These are phyloP conservation scores for Xylaria grammica DNA, from an alignment of 495 filamentous ascomycete species.

Conservation along the genomic window DNA sequence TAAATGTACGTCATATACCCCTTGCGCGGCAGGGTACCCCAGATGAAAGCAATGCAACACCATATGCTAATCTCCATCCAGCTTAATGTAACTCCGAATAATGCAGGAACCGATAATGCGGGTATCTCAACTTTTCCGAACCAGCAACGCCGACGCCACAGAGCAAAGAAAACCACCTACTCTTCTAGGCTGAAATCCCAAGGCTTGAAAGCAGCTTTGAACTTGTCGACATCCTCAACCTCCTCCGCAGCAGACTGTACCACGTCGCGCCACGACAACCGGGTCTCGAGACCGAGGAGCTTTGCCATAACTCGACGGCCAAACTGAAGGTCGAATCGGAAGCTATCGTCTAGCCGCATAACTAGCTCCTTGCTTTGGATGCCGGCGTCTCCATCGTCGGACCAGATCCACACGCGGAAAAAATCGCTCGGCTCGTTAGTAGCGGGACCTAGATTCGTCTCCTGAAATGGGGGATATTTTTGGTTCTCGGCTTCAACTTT, in stretches of 20 bases:
- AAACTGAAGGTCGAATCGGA: slow-evolving; percentile 65
- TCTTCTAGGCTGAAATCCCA: slow-evolving; percentile 72
- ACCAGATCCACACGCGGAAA: slow-evolving; percentile 86
- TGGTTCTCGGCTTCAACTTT: slow-evolving; percentile 81
- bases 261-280: slow-evolving; percentile 82
- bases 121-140: slow-evolving; percentile 36
- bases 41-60: neutral
- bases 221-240: slow-evolving; percentile 73
- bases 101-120: slow-evolving; percentile 25
- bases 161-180: slow-evolving; percentile 13
- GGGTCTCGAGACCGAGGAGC: slow-evolving; percentile 74
- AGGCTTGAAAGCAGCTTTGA: slow-evolving; percentile 82
- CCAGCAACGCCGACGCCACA: slow-evolving; percentile 31
- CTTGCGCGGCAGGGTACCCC: neutral
- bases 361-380: slow-evolving; percentile 54
- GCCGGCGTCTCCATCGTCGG: slow-evolving; percentile 48
- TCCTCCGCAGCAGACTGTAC: slow-evolving; percentile 79
- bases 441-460: slow-evolving; percentile 38
- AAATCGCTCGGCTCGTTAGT: slow-evolving; percentile 66
- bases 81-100: slow-evolving; percentile 10
- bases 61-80: neutral
- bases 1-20: neutral
- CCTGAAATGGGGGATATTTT: slow-evolving; percentile 63
- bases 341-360: slow-evolving; percentile 49
- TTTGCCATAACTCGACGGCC: slow-evolving; percentile 85